These are phyloP conservation scores for Avena insularis DNA, from an alignment of 176 grass and related monocot species.

Conservation along the genomic window DNA sequence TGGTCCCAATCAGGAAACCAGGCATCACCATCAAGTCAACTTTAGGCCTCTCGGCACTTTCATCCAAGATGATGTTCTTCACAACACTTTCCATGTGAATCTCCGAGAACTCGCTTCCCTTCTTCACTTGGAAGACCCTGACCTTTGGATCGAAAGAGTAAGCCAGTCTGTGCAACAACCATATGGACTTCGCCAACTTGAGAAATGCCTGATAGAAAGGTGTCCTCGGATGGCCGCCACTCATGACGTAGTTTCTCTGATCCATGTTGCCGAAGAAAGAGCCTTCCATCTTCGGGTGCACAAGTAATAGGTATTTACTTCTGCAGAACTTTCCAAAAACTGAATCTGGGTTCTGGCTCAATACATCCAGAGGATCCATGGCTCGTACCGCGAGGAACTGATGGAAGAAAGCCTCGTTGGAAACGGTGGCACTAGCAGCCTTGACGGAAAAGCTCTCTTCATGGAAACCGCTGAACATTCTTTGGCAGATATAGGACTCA, in stretches of 20 bases:
- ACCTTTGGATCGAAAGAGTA: constrained; percentile 78
- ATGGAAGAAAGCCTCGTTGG: constrained; percentile 80
- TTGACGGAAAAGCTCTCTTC: constrained; percentile 83
- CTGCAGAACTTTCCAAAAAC: constrained; percentile 92
- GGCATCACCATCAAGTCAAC: constrained; percentile 96
- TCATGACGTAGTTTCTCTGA: constrained; percentile 90
- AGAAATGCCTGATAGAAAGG: constrained; percentile 97
- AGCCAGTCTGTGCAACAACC: constrained; percentile 81
- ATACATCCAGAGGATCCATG: constrained; percentile 95
- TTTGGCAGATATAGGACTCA: constrained; percentile 91
- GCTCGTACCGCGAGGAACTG: constrained; percentile 80
- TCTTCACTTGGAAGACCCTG: constrained; percentile 75
- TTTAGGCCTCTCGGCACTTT: constrained; percentile 63
- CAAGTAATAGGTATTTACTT: constrained; percentile 73
- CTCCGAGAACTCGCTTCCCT: constrained; percentile 70
- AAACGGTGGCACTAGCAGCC: constrained; percentile 52
- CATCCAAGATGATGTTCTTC: constrained; percentile 65
- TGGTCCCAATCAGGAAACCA: constrained; percentile 78
- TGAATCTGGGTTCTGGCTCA: constrained; percentile 88
- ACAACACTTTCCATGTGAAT: constrained; percentile 90
- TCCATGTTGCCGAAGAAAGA: constrained; percentile 89
- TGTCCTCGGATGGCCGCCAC: constrained; percentile 90
- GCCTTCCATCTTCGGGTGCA: constrained; percentile 95
- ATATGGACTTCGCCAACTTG: constrained; percentile 82
- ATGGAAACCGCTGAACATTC: constrained; percentile 90